These are phyloP conservation scores for Auricularia sp. DNA, from an alignment of 768 basidiomycete species.

Conservation along the genomic window DNA sequence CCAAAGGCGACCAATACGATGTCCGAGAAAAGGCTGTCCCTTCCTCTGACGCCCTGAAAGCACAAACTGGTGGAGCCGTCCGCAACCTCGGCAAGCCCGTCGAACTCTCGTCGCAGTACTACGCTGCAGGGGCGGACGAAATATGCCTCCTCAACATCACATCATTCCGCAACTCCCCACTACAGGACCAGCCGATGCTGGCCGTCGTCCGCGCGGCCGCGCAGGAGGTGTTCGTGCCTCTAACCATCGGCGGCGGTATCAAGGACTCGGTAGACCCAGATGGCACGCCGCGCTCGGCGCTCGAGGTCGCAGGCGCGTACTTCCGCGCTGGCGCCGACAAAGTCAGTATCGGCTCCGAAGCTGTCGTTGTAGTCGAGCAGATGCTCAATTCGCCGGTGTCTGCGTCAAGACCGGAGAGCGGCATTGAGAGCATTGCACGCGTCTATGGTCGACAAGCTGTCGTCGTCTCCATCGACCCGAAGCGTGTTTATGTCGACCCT, in stretches of 20 bases:
- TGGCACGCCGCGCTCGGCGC: slow-evolving; percentile 73
- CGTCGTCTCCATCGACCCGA: slow-evolving; percentile 94
- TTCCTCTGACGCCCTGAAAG: slow-evolving; percentile 18
- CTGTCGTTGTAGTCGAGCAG: slow-evolving; percentile 87
- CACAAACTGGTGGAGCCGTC: slow-evolving; percentile 60
- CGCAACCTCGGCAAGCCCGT: slow-evolving; percentile 98
- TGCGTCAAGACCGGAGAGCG: slow-evolving; percentile 57
- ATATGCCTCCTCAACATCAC: slow-evolving; percentile 98
- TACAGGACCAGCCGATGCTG: slow-evolving; percentile 96
- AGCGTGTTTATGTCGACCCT: slow-evolving; percentile 67
- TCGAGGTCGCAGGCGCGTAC: slow-evolving; percentile 93
- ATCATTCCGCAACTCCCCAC: slow-evolving; percentile 92
- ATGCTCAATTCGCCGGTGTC: slow-evolving; percentile 37
- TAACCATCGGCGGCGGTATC: slow-evolving; percentile 97
- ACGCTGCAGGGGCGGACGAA: slow-evolving; percentile 84
- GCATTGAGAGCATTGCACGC: slow-evolving; percentile 85
- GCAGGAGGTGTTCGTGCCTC: slow-evolving; percentile 86
- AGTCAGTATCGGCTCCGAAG: slow-evolving; percentile 94
- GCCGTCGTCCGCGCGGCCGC: slow-evolving; percentile 88
- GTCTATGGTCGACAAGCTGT: slow-evolving; percentile 95
- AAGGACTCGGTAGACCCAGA: slow-evolving; percentile 94
- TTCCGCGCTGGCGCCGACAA: slow-evolving; percentile 98
- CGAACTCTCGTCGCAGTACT: slow-evolving; percentile 80
- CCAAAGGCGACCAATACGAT: slow-evolving; percentile 98
- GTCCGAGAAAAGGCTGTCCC: slow-evolving; percentile 67